Percentiles rank a stretch among this genome's conserved stretches.
Conservation (phyloP, 2,329 filamentous ascomycete genomes). For the Zalaria obscura region DNA sequence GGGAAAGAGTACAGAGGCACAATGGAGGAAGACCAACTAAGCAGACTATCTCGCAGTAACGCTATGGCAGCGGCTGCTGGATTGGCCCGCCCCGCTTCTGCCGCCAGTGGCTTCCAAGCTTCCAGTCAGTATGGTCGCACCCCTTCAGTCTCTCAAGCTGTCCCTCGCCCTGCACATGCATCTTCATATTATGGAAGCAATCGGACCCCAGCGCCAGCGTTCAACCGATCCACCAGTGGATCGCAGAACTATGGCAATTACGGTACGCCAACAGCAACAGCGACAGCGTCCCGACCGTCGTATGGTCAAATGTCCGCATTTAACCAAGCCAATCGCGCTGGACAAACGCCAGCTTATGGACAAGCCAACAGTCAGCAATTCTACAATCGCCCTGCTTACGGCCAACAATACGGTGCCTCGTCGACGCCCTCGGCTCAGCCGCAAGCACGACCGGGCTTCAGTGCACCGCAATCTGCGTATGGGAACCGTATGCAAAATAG, state of each 20-base stretch:
- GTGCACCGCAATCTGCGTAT: neutral
- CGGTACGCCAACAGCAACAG: conserved; percentile 10
- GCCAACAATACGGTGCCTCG: neutral
- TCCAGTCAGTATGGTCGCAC: conserved; percentile 2
- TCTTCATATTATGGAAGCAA: conserved; percentile 7
- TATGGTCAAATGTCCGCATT: conserved; percentile 6
- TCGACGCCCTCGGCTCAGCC: neutral
- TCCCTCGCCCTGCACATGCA: conserved; percentile 1
- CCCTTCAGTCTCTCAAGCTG: conserved; percentile 3
- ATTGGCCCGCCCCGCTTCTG: neutral
- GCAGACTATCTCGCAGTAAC: conserved; percentile 25
- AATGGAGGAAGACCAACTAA: conserved; percentile 66
- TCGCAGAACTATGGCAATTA: conserved; percentile 9
- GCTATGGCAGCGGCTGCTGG: conserved; percentile 16
- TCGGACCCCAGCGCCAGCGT: conserved; percentile 13
- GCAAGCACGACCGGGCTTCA: neutral
- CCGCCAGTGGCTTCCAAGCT: conserved; percentile 1
- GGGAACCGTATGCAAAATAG: neutral
- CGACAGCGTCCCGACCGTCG: conserved; percentile 8
- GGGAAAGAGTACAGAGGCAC: conserved; percentile 61
- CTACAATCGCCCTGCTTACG: neutral
- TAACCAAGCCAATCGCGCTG: conserved; percentile 13
- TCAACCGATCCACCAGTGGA: conserved; percentile 14
- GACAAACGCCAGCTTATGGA: conserved; percentile 10
- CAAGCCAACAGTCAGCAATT: conserved; percentile 9